Percentiles rank a stretch among this genome's conserved stretches.
Evolutionary conservation across 1,284 basidiomycete genomes (phyloP).

Genomic region (Ganoderma boninense): DNA sequence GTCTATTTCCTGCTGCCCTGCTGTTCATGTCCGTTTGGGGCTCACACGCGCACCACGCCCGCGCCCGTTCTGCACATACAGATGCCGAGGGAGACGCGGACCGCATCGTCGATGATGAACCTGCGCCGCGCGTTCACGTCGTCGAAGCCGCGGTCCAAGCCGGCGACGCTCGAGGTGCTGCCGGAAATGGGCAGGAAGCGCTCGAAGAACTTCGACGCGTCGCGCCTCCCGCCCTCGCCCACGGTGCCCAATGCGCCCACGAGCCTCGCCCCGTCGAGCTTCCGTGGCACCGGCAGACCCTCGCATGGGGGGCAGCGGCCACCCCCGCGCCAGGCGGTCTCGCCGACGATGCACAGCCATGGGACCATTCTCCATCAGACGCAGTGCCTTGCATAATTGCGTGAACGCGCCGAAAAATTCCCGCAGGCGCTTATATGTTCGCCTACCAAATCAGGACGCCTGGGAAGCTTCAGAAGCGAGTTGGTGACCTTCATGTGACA

Average conservation of each 20-base stretch:
- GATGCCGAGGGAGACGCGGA: conserved; percentile 24
- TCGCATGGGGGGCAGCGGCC: conserved; percentile 27
- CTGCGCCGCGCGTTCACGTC: conserved; percentile 41
- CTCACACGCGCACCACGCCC: background rate
- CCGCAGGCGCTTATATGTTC: too few species aligned
- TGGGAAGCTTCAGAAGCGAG: too few species aligned
- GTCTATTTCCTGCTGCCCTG: background rate
- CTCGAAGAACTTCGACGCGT: conserved; percentile 26
- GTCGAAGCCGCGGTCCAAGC: conserved; percentile 29
- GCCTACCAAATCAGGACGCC: too few species aligned
- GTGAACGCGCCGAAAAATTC: too few species aligned
- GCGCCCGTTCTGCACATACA: background rate
- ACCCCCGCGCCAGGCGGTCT: conserved; percentile 51
- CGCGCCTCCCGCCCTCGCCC: conserved; percentile 27
- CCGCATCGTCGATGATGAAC: conserved; percentile 39
- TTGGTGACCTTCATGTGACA: too few species aligned
- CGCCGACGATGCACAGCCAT: conserved; percentile 63
- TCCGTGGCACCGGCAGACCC: background rate
- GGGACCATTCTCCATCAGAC: conserved; percentile 62
- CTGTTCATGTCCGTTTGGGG: conserved; percentile 4
- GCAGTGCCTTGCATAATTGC: too few species aligned
- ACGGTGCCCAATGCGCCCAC: conserved; percentile 9
- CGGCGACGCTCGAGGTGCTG: conserved; percentile 23
- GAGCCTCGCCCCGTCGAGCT: background rate
- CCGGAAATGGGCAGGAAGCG: conserved; percentile 12